Evolutionary conservation across 2,329 filamentous ascomycete genomes (phyloP).

Genomic region (Sordariomycetes sp.): DNA sequence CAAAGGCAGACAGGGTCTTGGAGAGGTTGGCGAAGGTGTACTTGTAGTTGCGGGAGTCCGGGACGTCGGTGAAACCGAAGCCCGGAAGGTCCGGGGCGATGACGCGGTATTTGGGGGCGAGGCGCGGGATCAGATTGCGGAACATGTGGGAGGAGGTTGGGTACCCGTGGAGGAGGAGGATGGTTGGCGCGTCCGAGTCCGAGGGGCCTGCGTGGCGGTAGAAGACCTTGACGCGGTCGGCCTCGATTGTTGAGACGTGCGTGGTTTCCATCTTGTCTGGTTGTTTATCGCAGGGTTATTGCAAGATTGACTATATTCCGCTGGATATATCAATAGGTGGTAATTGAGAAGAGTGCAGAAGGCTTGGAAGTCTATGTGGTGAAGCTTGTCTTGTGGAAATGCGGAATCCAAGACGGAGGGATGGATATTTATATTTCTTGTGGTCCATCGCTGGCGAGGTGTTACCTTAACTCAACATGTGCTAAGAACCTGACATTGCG

Average conservation of each 20-base stretch:
- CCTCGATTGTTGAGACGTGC: constrained; percentile 9
- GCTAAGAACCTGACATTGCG: too few species aligned
- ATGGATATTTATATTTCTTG: too few species aligned
- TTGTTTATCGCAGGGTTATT: not conserved
- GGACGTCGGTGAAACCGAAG: constrained; percentile 44
- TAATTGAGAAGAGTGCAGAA: too few species aligned
- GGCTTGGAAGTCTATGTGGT: too few species aligned
- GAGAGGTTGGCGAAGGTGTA: constrained; percentile 45
- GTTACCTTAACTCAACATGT: too few species aligned
- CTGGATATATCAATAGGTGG: too few species aligned
- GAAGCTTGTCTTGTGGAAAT: too few species aligned
- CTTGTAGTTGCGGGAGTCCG: constrained; percentile 25
- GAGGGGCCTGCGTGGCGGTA: constrained; percentile 24
- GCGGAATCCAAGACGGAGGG: too few species aligned
- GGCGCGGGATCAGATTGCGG: constrained; percentile 30
- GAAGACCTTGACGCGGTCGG: constrained; percentile 26
- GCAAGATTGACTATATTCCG: not conserved
- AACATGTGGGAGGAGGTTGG: constrained; percentile 31
- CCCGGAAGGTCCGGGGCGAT: constrained; percentile 50
- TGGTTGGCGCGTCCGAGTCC: constrained; percentile 16
- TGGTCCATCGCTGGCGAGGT: too few species aligned
- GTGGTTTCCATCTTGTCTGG: not conserved
- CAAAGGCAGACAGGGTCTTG: constrained; percentile 33
- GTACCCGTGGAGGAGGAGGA: constrained; percentile 34
- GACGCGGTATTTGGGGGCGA: constrained; percentile 25